Conservation (phyloP, 1,284 basidiomycete genomes). For the Boletus calvinii region DNA sequence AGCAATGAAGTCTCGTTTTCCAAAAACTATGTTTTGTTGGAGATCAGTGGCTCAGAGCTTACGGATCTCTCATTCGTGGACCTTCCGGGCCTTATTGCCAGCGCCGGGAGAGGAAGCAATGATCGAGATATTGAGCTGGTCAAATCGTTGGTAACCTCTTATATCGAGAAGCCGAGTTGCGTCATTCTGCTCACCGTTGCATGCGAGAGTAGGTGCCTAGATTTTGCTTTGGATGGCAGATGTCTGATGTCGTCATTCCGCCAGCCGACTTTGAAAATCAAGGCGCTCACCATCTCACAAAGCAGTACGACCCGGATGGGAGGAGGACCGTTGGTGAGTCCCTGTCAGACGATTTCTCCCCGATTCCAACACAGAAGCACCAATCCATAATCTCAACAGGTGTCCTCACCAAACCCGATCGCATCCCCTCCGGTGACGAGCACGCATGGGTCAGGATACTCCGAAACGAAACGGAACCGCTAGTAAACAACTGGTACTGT, state of each 20-base stretch:
- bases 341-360: no score
- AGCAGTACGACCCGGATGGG: slow-evolving; percentile 55
- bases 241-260: not conserved
- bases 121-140: slow-evolving; percentile 60
- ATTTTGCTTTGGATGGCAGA: not conserved
- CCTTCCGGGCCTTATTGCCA: slow-evolving; percentile 62
- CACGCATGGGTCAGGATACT: slow-evolving; percentile 58
- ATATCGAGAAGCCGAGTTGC: slow-evolving; percentile 63
- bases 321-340: slow-evolving; percentile 65
- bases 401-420: slow-evolving; percentile 81
- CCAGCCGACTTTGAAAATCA: slow-evolving; percentile 78
- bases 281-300: slow-evolving; percentile 59
- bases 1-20: slow-evolving; percentile 56
- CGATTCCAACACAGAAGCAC: not conserved
- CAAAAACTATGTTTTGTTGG: slow-evolving; percentile 59
- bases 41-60: slow-evolving; percentile 65
- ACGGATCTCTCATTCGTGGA: slow-evolving; percentile 67
- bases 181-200: slow-evolving; percentile 70
- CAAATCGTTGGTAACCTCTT: slow-evolving; percentile 54
- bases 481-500: slow-evolving; percentile 67
- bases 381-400: slow-evolving; percentile 40
- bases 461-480: slow-evolving; percentile 51
- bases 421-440: slow-evolving; percentile 64
- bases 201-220: slow-evolving; percentile 57
- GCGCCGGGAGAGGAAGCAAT: slow-evolving; percentile 50